phyloP scores from a whole-genome alignment of 305 asterid genomes.

The Solanum hybrid region DNA sequence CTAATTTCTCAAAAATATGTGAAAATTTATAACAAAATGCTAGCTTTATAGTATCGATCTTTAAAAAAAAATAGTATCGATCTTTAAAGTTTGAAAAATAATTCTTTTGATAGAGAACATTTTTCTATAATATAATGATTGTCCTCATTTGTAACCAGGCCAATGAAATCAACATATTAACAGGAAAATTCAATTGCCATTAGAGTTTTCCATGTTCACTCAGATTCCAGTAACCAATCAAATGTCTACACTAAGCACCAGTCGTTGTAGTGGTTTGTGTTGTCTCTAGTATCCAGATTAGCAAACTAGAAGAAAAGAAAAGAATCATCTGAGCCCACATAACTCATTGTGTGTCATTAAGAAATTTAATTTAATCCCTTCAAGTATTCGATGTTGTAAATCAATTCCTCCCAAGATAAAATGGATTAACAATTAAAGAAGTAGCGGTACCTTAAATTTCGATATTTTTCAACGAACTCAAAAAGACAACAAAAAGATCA shows the following conservation, averaged over 20 bases:
- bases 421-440: too few relatives aligned
- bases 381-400: background rate
- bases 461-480: too few relatives aligned
- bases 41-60: background rate
- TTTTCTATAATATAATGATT: background rate
- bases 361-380: too few relatives aligned
- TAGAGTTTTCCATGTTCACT: background rate
- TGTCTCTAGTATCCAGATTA: too few relatives aligned
- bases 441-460: rapidly evolving
- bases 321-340: too few relatives aligned
- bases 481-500: too few relatives aligned
- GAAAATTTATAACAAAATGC: too few relatives aligned
- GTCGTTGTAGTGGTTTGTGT: background rate
- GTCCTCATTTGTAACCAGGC: background rate
- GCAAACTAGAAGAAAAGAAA: too few relatives aligned
- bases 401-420: background rate
- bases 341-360: too few relatives aligned
- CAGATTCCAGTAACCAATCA: background rate
- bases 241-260: background rate
- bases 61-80: too few relatives aligned
- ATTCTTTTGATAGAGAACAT: background rate
- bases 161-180: background rate
- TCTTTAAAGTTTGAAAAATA: background rate
- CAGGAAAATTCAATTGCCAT: background rate
- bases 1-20: too few relatives aligned